A percentile compares a stretch with the other conserved stretches of the same genome.
These are phyloP conservation scores for Teratosphaeria zuluensis DNA, from an alignment of 2,329 filamentous ascomycete genomes.

Conservation along the genomic window DNA sequence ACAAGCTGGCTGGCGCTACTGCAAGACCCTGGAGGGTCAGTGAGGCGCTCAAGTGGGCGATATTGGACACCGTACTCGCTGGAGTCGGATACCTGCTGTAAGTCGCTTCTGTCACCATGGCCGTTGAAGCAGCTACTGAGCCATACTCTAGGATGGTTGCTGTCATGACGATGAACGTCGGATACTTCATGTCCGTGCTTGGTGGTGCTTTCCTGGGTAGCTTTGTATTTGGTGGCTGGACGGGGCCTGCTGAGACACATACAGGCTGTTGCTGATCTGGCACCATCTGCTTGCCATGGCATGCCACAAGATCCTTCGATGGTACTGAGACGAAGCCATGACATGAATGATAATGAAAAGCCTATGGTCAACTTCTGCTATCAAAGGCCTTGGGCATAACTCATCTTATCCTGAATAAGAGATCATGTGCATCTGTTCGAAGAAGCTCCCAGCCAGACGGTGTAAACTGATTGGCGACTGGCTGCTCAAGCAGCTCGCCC, in stretches of 20 bases:
- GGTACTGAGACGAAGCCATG: not conserved
- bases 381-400: not conserved
- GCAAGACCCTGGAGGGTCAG: constrained; percentile 66
- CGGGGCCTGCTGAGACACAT: constrained; percentile 1
- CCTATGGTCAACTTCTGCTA: not conserved
- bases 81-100: constrained; percentile 76
- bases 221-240: constrained; percentile 20
- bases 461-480: not conserved
- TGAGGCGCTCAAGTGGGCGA: constrained; percentile 62
- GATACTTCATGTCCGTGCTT: constrained; percentile 69
- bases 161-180: constrained; percentile 80
- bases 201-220: constrained; percentile 66
- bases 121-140: constrained; percentile 4
- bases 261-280: not conserved
- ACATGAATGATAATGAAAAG: not conserved
- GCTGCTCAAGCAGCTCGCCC: not conserved
- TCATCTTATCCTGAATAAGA: not conserved
- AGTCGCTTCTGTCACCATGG: constrained; percentile 31
- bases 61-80: constrained; percentile 57
- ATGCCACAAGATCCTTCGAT: not conserved
- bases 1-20: constrained; percentile 5
- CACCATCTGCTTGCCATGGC: not conserved
- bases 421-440: not conserved
- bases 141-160: constrained; percentile 63
- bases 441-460: not conserved